These are phyloP conservation scores for Penicillium sp. DNA, from an alignment of 2,329 filamentous ascomycete species.

Conservation along the genomic window DNA sequence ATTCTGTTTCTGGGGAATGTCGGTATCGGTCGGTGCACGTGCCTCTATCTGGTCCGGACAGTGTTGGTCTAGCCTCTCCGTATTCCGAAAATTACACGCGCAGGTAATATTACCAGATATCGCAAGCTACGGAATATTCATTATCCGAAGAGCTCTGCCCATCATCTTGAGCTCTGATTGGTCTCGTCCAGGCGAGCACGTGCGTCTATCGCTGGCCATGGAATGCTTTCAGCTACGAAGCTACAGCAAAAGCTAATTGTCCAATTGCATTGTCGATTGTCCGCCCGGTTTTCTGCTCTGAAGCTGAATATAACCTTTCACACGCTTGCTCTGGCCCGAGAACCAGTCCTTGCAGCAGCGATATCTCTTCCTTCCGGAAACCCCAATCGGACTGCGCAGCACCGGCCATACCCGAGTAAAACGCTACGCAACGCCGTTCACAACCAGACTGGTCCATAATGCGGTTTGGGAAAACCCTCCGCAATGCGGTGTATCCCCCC, in stretches of 20 bases:
- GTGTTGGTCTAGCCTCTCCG: conserved; percentile 1
- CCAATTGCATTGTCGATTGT: not conserved
- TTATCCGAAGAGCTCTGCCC: conserved; percentile 4
- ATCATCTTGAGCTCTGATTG: not conserved
- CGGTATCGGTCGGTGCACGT: conserved; percentile 1
- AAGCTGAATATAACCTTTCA: not conserved
- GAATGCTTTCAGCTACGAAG: conserved; percentile 4
- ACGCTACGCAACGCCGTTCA: conserved; percentile 15
- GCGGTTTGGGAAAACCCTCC: conserved; percentile 90
- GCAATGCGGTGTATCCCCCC: conserved; percentile 72
- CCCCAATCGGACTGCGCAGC: conserved; percentile 5
- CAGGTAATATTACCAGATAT: not conserved
- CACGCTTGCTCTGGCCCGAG: not conserved
- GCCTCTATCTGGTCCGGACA: not conserved
- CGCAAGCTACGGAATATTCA: not conserved
- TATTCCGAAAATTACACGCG: not conserved
- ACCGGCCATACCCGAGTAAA: conserved; percentile 5
- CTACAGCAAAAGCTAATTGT: not conserved
- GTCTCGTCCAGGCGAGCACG: not conserved
- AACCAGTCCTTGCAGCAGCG: not conserved
- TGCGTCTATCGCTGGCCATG: conserved; percentile 12
- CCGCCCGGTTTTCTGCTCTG: not conserved
- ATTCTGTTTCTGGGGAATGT: not conserved
- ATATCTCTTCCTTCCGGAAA: not conserved
- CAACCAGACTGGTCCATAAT: conserved; percentile 51